Percentiles rank a stretch among this genome's conserved stretches.
Conservation (phyloP, 805 yeast genomes). For the Starmera dryadoides region DNA sequence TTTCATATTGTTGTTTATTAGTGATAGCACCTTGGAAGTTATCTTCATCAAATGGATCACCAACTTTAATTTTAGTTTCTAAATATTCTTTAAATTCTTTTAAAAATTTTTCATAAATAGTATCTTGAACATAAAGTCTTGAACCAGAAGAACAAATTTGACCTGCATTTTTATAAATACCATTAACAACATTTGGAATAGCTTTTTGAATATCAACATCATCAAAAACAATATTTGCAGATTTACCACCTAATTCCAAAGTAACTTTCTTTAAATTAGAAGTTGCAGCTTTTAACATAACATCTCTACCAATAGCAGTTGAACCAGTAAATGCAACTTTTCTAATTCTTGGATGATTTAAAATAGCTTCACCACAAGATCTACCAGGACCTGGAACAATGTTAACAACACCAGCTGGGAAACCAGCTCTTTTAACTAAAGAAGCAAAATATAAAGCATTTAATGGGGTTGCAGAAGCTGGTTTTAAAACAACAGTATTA, state of each 20-base stretch:
- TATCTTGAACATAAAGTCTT: slow-evolving; percentile 56
- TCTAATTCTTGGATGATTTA: slow-evolving; percentile 49
- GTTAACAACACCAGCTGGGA: slow-evolving; percentile 60
- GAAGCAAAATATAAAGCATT: slow-evolving; percentile 52
- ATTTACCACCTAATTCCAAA: slow-evolving; percentile 64
- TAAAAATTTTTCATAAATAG: slow-evolving; percentile 45
- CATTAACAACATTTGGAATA: slow-evolving; percentile 39
- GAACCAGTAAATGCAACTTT: slow-evolving; percentile 68
- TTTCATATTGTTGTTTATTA: slow-evolving; percentile 49
- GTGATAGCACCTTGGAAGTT: slow-evolving; percentile 63
- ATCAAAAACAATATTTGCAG: slow-evolving; percentile 57
- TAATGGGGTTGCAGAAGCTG: slow-evolving; percentile 62
- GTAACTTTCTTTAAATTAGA: slow-evolving; percentile 60
- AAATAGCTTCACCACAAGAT: slow-evolving; percentile 51
- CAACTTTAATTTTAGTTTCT: slow-evolving; percentile 43
- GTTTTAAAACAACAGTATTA: slow-evolving; percentile 54
- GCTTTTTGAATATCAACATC: slow-evolving; percentile 48
- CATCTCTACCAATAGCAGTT: slow-evolving; percentile 53
- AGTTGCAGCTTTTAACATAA: slow-evolving; percentile 54
- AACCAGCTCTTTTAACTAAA: slow-evolving; percentile 49
- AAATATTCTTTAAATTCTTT: slow-evolving; percentile 41
- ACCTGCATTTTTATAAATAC: slow-evolving; percentile 64
- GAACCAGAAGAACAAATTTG: slow-evolving; percentile 69
- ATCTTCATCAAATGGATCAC: slow-evolving; percentile 53
- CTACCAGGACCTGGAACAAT: slow-evolving; percentile 57